Evolutionary conservation across 2,329 filamentous ascomycete genomes (phyloP), one percentile per base, ranked within the genome.

Genomic region (Ophiocordyceps sinensis): DNA sequence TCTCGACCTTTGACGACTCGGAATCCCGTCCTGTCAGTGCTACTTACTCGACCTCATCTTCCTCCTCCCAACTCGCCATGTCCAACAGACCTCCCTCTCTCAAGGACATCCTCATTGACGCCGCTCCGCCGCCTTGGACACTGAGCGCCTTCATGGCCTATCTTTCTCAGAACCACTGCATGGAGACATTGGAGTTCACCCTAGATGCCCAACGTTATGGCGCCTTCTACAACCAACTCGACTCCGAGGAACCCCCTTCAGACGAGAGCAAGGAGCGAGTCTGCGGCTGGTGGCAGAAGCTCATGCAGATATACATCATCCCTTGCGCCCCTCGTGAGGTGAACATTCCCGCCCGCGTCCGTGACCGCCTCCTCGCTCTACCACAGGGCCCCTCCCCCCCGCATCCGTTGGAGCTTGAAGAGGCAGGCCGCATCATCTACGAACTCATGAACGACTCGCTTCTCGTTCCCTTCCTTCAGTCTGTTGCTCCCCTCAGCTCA

Each of bases 401-500:
- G 5, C 65, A 77, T 44, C 88, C 91, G 1, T 75, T 80, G 34
- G 75, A 79, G 41, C 68, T 98, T 14, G 82, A 93, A 45, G 75
- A 84, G 39, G 87, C 91, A 17, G 83, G 94, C 21, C 74, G 75
- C 46, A 93, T 94, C 45, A 85, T 95, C 34, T 88, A 89, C 59
- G 91, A 96, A 51, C 68, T 98, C 42, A 96, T 98, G 88, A 93
- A 94, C 53, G 91, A 96, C 58, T 95, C 88, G 4, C 85, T 96
- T 1, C 70, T 96, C 40, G 79, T 94, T 1, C 88, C 89, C 0
- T 98, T 96, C 56, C 71, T 96, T 41, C 89, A 94, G 47, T 74
- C 72, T 0, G 62, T 73, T n/a, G 53, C 63, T 5, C 54, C 64
- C 2, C 49, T 51, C 40, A 61, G 58, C 14, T 48, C 52, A 10